Base-by-base conservation (phyloP, 169 alveolate species). In the Plasmodium yoelii region DNA sequence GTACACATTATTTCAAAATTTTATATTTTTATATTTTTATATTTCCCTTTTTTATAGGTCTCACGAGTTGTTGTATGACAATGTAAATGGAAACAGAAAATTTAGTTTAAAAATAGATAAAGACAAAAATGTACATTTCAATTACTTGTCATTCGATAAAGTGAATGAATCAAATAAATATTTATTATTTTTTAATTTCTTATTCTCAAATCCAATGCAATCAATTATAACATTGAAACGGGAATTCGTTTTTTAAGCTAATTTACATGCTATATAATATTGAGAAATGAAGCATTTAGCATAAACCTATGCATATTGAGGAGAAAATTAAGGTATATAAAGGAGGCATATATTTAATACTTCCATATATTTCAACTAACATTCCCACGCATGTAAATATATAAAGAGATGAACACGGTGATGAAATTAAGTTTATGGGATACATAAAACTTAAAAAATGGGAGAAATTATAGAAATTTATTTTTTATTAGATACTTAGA, bases 141-240 rank as follows among this genome's bases (percentile, higher is more conserved):
- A 80, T 70, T 80, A 65, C 19, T 65, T 80, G 65, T 80, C 90
- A 19, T 67, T 80, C 57, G 90, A 80, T 46, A 80, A 68, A 47
- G 90, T 80, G 60, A 68, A 80, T 42, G 90, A 80, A 56, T 80
- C 77, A 56, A 80, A 65, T 55, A 80, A 80, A 67, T 80, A 80
- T 70, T 65, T 80, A 55, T 65, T 80, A 80, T 80, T 80, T 51
- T 80, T 80, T 68, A 80, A 65, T 56, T 80, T 80, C 22, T 60
- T 80, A 19, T 80, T 80, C 53, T 65, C 90, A 39, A 80, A 80
- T 34, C 90, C 90, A 34, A 64, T 80, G 82, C 90, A 80, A 28
- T 80, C 90, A 18, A 80, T 80, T 65, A 64, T 80, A 53, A 80
- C 90, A 44, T 24, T 80, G 67, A 80, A 80, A 80, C 77, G 90